These are phyloP conservation scores for Penicillium sp. DNA, from an alignment of 2,329 filamentous ascomycete species.

Conservation along the genomic window DNA sequence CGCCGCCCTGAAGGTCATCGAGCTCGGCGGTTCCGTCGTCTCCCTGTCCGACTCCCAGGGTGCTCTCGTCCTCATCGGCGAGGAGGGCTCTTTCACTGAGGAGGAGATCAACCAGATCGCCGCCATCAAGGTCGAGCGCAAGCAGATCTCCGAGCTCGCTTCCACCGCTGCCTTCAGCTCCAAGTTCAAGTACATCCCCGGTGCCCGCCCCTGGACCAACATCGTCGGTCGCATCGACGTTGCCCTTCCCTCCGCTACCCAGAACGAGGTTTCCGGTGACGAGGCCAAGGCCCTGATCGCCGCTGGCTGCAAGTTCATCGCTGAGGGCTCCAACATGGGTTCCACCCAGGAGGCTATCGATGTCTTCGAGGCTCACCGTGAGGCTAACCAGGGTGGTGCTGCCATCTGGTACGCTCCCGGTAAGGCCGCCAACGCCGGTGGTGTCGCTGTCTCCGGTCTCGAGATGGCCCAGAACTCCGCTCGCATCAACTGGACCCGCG, in stretches of 20 bases:
- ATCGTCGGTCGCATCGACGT: slow-evolving; percentile 80
- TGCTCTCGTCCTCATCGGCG: slow-evolving; percentile 71
- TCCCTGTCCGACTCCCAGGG: slow-evolving; percentile 94
- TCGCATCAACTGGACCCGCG: slow-evolving; percentile 78
- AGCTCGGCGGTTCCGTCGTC: slow-evolving; percentile 89
- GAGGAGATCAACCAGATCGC: slow-evolving; percentile 80
- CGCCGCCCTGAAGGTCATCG: slow-evolving; percentile 92
- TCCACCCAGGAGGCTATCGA: slow-evolving; percentile 96
- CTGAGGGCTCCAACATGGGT: slow-evolving; percentile 98
- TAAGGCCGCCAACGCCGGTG: slow-evolving; percentile 96
- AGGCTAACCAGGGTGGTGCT: slow-evolving; percentile 61
- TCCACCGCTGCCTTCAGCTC: slow-evolving; percentile 55
- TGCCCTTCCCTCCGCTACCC: slow-evolving; percentile 88
- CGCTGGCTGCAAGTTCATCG: slow-evolving; percentile 78
- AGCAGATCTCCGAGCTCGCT: slow-evolving; percentile 74
- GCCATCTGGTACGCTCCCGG: slow-evolving; percentile 95
- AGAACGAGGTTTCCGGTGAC: slow-evolving; percentile 94
- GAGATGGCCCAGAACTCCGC: slow-evolving; percentile 99
- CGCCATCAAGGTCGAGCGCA: slow-evolving; percentile 80
- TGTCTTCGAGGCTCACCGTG: slow-evolving; percentile 78
- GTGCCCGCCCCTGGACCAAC: slow-evolving; percentile 87
- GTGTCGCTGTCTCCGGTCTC: slow-evolving; percentile 93
- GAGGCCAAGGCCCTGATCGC: slow-evolving; percentile 82
- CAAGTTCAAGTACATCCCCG: slow-evolving; percentile 82
- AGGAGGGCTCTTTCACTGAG: slow-evolving; percentile 69